These are phyloP conservation scores for Candida pseudoviswanathii DNA, from an alignment of 1,139 yeast species.

Conservation along the genomic window DNA sequence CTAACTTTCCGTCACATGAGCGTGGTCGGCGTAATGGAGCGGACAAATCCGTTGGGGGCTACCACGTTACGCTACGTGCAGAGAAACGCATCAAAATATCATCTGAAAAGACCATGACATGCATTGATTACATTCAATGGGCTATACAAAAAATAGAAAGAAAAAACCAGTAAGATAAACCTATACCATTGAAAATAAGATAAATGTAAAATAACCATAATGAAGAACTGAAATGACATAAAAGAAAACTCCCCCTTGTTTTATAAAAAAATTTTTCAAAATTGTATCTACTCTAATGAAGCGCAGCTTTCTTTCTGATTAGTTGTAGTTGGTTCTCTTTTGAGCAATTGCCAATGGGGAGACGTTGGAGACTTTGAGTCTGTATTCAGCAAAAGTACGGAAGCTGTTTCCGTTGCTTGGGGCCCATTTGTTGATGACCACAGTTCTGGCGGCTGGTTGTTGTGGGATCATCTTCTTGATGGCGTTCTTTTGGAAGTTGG, in stretches of 20 bases:
- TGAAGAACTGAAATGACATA: background rate
- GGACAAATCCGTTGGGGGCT: no score
- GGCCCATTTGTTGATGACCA: constrained; percentile 28
- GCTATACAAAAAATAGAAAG: background rate
- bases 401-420: constrained; percentile 45
- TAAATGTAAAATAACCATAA: background rate
- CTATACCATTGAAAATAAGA: background rate
- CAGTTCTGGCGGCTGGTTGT: constrained; percentile 1
- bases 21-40: no score
- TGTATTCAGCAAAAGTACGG: constrained; percentile 58
- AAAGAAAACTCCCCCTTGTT: background rate
- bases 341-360: constrained; percentile 40
- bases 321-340: constrained; percentile 1
- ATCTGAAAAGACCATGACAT: no score
- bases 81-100: no score
- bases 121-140: background rate
- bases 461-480: constrained; percentile 13
- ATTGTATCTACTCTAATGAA: background rate
- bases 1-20: no score
- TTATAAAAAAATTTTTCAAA: background rate
- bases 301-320: background rate
- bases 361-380: constrained; percentile 52
- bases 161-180: background rate
- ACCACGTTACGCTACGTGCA: no score
- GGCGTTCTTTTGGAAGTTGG: constrained; percentile 12